These are phyloP conservation scores for Suhomyces kilbournensis DNA, from an alignment of 805 yeast genomes.

Conservation along the genomic window DNA sequence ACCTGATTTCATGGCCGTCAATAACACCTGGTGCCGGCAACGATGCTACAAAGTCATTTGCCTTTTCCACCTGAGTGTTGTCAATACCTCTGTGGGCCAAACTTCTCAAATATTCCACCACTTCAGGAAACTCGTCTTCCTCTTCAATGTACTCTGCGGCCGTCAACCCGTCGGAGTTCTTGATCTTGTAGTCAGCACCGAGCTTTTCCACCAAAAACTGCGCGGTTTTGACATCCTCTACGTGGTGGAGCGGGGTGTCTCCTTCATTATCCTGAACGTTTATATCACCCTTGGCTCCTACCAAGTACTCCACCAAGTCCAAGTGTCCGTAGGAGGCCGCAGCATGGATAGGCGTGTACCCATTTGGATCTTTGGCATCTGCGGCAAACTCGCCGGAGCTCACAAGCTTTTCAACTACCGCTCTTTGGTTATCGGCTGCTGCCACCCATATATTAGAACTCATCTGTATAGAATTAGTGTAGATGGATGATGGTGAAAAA, in stretches of 20 bases:
- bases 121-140: conserved; percentile 81
- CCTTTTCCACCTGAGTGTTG: conserved; percentile 11
- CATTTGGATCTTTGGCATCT: conserved; percentile 82
- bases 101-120: conserved; percentile 58
- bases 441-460: conserved; percentile 86
- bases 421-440: conserved; percentile 77
- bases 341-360: conserved; percentile 96
- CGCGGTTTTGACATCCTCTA: conserved; percentile 69
- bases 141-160: conserved; percentile 73
- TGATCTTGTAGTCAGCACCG: conserved; percentile 60
- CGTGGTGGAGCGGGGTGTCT: conserved; percentile 92
- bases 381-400: conserved; percentile 53
- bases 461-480: conserved; percentile 18
- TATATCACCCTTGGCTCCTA: conserved; percentile 68
- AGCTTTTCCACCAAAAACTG: conserved; percentile 61
- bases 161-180: conserved; percentile 73
- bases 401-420: conserved; percentile 55
- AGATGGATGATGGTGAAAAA: neutral
- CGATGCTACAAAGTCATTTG: conserved; percentile 17
- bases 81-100: conserved; percentile 32
- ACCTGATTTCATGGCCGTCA: conserved; percentile 54
- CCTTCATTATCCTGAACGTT: conserved; percentile 86
- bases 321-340: conserved; percentile 90
- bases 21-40: conserved; percentile 38
- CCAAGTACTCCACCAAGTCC: conserved; percentile 58